Evolutionary conservation across 208 protist species (phyloP).

Genomic region (Wallacemonas sp.): DNA sequence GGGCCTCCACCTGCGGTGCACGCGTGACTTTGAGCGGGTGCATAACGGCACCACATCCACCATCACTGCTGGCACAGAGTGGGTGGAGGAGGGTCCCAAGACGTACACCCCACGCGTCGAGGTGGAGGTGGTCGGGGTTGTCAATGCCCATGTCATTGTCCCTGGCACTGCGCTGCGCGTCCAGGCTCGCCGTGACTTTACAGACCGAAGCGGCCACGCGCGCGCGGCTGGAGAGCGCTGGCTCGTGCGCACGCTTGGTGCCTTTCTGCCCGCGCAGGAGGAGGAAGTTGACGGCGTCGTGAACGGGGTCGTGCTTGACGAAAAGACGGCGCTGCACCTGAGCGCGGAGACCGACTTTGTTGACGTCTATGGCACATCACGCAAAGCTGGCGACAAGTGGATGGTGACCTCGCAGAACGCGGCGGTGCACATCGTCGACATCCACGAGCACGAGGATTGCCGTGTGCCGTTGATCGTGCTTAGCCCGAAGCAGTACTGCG

Average conservation of each 20-base stretch:
- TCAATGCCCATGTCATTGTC: slow-evolving; percentile 74
- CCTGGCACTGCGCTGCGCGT: slow-evolving; percentile 90
- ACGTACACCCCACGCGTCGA: slow-evolving; percentile 91
- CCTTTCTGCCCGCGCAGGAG: slow-evolving; percentile 89
- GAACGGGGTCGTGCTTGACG: slow-evolving; percentile 77
- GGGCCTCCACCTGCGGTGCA: slow-evolving; percentile 83
- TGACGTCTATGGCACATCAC: slow-evolving; percentile 76
- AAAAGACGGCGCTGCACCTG: slow-evolving; percentile 81
- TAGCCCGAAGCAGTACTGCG: slow-evolving; percentile 88
- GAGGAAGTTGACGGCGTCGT: slow-evolving; percentile 80
- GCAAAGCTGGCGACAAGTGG: slow-evolving; percentile 83
- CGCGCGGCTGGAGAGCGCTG: slow-evolving; percentile 89
- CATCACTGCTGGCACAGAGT: slow-evolving; percentile 86
- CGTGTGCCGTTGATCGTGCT: slow-evolving; percentile 83
- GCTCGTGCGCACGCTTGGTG: slow-evolving; percentile 76
- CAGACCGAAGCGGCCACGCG: slow-evolving; percentile 56
- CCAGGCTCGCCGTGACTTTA: slow-evolving; percentile 68
- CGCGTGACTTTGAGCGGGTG: slow-evolving; percentile 64
- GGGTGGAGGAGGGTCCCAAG: slow-evolving; percentile 88
- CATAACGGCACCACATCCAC: slow-evolving; percentile 5
- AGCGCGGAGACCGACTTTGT: slow-evolving; percentile 73
- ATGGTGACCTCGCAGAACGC: slow-evolving; percentile 85
- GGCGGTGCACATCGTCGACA: slow-evolving; percentile 85
- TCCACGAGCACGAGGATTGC: slow-evolving; percentile 81
- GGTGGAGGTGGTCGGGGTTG: slow-evolving; percentile 69